A percentile compares a stretch with the other conserved stretches of the same genome.
Conservation (phyloP, 345 rosid species). For the Mercurialis annua region DNA sequence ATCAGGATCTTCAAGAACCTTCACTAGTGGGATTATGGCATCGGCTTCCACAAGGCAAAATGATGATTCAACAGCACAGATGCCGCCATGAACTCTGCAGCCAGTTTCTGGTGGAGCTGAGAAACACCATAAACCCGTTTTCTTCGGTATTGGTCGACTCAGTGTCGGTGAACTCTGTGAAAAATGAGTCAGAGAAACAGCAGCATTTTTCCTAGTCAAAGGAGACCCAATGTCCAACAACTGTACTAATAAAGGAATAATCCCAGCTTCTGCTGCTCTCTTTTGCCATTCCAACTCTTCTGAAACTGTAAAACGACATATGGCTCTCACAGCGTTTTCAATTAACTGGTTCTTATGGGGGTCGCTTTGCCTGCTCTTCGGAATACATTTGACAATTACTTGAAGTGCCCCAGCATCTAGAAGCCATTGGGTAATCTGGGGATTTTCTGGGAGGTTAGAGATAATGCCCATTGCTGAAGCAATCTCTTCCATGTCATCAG, state of each 20-base stretch:
- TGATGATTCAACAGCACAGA: slow-evolving; percentile 53
- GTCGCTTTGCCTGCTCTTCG: slow-evolving; percentile 29
- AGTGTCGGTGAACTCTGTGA: slow-evolving; percentile 43
- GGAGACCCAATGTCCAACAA: slow-evolving; percentile 44
- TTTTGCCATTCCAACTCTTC: slow-evolving; percentile 46
- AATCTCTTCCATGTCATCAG: slow-evolving; percentile 41
- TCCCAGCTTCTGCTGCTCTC: slow-evolving; percentile 48
- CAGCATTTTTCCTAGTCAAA: slow-evolving; percentile 45
- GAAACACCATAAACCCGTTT: slow-evolving; percentile 45
- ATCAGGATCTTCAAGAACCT: slow-evolving; percentile 46
- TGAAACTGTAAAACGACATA: slow-evolving; percentile 48
- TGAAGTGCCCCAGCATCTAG: slow-evolving; percentile 43
- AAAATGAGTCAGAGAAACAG: slow-evolving; percentile 46
- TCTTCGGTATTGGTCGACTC: slow-evolving; percentile 34
- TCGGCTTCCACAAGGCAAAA: slow-evolving; percentile 67
- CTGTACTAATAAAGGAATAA: slow-evolving; percentile 50
- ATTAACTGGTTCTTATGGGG: slow-evolving; percentile 29
- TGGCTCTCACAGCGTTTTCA: slow-evolving; percentile 54
- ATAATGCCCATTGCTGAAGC: slow-evolving; percentile 53
- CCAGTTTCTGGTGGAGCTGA: slow-evolving; percentile 39
- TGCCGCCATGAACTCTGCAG: slow-evolving; percentile 53
- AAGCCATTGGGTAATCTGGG: slow-evolving; percentile 51
- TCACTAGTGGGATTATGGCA: slow-evolving; percentile 49
- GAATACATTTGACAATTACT: slow-evolving; percentile 22
- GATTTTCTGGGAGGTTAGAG: slow-evolving; percentile 50